Evolutionary conservation across 148 eudicot species (phyloP).

Genomic region (Camellia sinensis): DNA sequence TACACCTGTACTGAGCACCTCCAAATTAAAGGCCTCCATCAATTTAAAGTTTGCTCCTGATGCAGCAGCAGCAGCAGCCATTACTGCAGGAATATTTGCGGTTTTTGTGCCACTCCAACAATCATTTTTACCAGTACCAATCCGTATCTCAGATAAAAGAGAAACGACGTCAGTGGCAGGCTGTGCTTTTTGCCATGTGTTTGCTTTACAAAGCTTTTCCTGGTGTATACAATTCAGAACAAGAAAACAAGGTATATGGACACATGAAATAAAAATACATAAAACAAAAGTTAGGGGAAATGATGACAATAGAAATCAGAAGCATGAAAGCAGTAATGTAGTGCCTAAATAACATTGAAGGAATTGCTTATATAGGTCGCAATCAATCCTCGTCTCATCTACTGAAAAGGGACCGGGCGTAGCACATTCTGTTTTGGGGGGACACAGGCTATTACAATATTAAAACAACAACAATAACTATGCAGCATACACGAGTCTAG

Average conservation of each 20-base stretch:
- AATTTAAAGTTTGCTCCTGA: slow-evolving; percentile 84
- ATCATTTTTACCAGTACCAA: slow-evolving; percentile 93
- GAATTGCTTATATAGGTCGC: neutral
- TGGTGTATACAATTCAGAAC: slow-evolving; percentile 28
- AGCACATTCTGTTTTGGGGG: no score
- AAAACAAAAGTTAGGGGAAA: neutral
- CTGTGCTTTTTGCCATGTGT: slow-evolving; percentile 74
- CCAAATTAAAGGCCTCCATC: slow-evolving; percentile 85
- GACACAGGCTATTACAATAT: no score
- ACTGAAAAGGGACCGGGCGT: no score
- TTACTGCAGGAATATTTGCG: slow-evolving; percentile 98
- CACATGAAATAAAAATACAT: neutral
- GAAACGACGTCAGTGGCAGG: slow-evolving; percentile 94
- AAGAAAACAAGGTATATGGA: no score
- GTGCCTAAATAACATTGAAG: neutral
- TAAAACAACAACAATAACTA: neutral
- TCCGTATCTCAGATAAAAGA: slow-evolving; percentile 87
- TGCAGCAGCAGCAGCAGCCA: slow-evolving; percentile 98
- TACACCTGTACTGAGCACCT: slow-evolving; percentile 93
- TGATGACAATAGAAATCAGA: slow-evolving; percentile 2
- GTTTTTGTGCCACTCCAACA: slow-evolving; percentile 86
- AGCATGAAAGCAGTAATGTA: neutral
- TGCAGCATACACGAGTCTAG: neutral
- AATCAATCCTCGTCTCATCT: neutral
- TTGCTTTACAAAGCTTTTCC: slow-evolving; percentile 96